phyloP scores from a whole-genome alignment of 495 filamentous ascomycete genomes.

The Polyplosphaeria fusca region DNA sequence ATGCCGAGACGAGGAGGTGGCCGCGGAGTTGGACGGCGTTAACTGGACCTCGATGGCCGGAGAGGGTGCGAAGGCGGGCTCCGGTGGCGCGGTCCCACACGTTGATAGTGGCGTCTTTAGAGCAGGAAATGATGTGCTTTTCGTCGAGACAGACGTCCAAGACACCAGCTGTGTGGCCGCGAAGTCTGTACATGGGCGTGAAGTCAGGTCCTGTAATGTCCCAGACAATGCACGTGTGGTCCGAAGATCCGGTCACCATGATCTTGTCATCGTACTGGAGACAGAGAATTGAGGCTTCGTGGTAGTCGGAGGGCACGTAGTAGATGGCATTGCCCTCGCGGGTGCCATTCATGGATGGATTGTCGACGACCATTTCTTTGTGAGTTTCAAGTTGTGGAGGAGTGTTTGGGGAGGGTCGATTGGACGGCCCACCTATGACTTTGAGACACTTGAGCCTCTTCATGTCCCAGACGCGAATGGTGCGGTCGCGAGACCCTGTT shows the following conservation, averaged over 20 bases:
- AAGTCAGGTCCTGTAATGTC: constrained; percentile 64
- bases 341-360: constrained; percentile 50
- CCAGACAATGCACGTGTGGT: constrained; percentile 89
- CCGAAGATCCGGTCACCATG: constrained; percentile 91
- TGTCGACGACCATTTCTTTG: constrained; percentile 31
- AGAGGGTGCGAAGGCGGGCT: constrained; percentile 65
- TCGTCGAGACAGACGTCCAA: constrained; percentile 90
- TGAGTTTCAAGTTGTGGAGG: constrained; percentile 30
- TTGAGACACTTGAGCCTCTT: constrained; percentile 75
- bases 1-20: constrained; percentile 85
- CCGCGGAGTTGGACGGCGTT: constrained; percentile 93
- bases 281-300: constrained; percentile 88
- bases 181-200: constrained; percentile 70
- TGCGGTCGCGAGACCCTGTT: constrained; percentile 91
- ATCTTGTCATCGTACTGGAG: constrained; percentile 90
- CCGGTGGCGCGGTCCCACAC: constrained; percentile 87
- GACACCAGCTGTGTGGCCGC: constrained; percentile 77
- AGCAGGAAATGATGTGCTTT: constrained; percentile 90
- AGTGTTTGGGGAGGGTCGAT: constrained; percentile 29
- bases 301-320: constrained; percentile 48
- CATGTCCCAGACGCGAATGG: constrained; percentile 94
- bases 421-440: constrained; percentile 61
- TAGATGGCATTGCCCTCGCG: constrained; percentile 43
- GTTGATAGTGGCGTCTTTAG: constrained; percentile 87
- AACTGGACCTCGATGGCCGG: constrained; percentile 83